Conservation (phyloP, 768 basidiomycete species). For the Amanita subjunquillea region DNA sequence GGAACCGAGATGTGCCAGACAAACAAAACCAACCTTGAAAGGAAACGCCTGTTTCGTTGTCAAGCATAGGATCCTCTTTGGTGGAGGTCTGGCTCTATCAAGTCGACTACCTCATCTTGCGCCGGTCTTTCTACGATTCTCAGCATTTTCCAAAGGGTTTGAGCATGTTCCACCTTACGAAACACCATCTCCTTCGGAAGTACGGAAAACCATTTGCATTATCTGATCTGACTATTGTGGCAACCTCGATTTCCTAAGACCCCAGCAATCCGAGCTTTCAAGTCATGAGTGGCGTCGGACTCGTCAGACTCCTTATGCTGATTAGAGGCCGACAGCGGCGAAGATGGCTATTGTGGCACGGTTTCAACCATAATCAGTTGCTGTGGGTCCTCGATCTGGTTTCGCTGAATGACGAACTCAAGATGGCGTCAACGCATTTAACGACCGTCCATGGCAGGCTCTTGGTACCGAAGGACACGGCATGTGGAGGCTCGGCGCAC, state of each 20-base stretch:
- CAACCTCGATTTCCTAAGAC: slow-evolving; percentile 21
- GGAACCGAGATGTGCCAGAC: not conserved
- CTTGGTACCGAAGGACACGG: not conserved
- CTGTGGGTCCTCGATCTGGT: slow-evolving; percentile 3
- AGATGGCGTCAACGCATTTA: not conserved
- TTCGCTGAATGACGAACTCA: not conserved
- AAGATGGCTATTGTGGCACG: not conserved
- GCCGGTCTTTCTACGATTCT: slow-evolving; percentile 4
- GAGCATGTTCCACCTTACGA: not conserved
- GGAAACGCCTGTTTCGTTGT: slow-evolving; percentile 11
- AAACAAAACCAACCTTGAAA: not conserved
- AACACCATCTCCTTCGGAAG: not conserved
- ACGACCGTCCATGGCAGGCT: slow-evolving; percentile 2
- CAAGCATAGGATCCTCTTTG: slow-evolving; percentile 31
- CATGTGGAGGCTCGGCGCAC: not conserved
- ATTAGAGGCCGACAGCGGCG: not conserved
- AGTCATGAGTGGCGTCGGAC: slow-evolving; percentile 25
- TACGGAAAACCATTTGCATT: slow-evolving; percentile 32
- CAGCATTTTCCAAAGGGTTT: not conserved
- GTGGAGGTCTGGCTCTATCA: slow-evolving; percentile 29
- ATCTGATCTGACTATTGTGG: slow-evolving; percentile 59
- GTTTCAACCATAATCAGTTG: not conserved
- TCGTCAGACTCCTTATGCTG: slow-evolving; percentile 34
- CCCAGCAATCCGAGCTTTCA: slow-evolving; percentile 14
- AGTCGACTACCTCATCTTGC: slow-evolving; percentile 18